Base-by-base conservation (phyloP, 768 basidiomycete genomes). In the Rhodocollybia butyracea region DNA sequence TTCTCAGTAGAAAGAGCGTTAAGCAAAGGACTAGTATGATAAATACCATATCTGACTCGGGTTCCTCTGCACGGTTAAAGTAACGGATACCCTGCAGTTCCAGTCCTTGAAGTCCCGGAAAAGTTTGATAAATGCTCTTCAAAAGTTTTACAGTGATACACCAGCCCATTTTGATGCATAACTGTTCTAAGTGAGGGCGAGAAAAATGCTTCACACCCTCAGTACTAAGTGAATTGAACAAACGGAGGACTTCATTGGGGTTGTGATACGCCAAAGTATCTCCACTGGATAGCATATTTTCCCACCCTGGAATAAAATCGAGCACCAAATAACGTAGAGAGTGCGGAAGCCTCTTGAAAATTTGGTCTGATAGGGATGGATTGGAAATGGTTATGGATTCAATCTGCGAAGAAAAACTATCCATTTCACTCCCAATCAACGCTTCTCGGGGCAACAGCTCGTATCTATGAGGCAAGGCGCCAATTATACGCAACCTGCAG, bases 91-190 rank as follows among this genome's bases (percentile, higher is more conserved):
- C 54, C 22, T 55, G 45, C 32, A 48, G 11, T 26, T 46, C 54
- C 15, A 55, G 27, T 21, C 3, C 45, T 46, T 31, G 43, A 11
- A 55, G 46, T 2, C 43, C 32, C 10, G 54, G 54, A 39, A 55
- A 55, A 17, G 22, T 22, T 5, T 32, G 21, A 5, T 34, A 55
- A 26, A 55, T 55, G 6, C 24, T 6, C n/a, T 24, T 8, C 11
- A 55, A 22, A 22, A 55, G 5, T 11, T 40, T 26, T 15, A 46
- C 30, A 11, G 54, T 55, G 27, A 55, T 32, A 13, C 46, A 47
- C 54, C 54, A 47, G 32, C 54, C 54, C 54, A 55, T 55, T 31
- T 48, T 55, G 32, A 55, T 46, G n/a, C 32, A 31, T 12, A 55
- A 24, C 8, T 40, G 26, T 27, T 55, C 45, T 10, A 48, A 3